Evolutionary conservation across 805 yeast genomes (phyloP).

Genomic region (Tetrapisispora namnaoensis): DNA sequence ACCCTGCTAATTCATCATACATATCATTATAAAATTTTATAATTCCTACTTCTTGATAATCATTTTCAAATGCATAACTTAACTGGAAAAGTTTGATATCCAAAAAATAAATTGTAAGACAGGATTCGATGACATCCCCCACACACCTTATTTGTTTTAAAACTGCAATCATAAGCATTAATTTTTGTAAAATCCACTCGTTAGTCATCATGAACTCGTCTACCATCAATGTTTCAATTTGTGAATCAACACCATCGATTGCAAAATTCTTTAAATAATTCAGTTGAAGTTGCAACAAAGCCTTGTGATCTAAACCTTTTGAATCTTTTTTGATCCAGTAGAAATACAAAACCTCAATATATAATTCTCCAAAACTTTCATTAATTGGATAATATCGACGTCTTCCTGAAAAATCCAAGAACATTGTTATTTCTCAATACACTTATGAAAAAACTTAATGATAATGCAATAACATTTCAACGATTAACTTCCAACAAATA

Average conservation of each 20-base stretch:
- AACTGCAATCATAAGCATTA: slow-evolving; percentile 10
- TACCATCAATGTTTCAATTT: slow-evolving; percentile 7
- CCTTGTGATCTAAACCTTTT: background rate
- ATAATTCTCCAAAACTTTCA: slow-evolving; percentile 11
- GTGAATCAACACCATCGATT: background rate
- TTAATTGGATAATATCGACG: slow-evolving; percentile 13
- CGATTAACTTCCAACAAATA: too few relatives aligned
- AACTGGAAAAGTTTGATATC: slow-evolving; percentile 4
- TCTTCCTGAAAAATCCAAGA: slow-evolving; percentile 18
- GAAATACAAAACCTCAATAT: slow-evolving; percentile 9
- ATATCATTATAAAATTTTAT: slow-evolving; percentile 1
- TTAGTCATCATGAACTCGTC: slow-evolving; percentile 8
- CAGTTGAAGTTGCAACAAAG: background rate
- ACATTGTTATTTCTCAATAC: slow-evolving; percentile 6
- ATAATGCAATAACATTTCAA: too few relatives aligned
- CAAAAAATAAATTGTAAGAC: slow-evolving; percentile 15
- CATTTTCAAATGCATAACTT: background rate
- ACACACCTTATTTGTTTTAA: slow-evolving; percentile 10
- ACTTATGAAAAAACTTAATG: background rate
- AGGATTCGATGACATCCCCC: slow-evolving; percentile 6
- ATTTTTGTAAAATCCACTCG: slow-evolving; percentile 6
- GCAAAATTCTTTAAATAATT: background rate
- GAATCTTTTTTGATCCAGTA: slow-evolving; percentile 4
- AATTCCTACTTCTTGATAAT: background rate
- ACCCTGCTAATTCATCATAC: background rate